Evolutionary conservation across 2,329 filamentous ascomycete species (phyloP).

Genomic region (Periconia digitata): DNA sequence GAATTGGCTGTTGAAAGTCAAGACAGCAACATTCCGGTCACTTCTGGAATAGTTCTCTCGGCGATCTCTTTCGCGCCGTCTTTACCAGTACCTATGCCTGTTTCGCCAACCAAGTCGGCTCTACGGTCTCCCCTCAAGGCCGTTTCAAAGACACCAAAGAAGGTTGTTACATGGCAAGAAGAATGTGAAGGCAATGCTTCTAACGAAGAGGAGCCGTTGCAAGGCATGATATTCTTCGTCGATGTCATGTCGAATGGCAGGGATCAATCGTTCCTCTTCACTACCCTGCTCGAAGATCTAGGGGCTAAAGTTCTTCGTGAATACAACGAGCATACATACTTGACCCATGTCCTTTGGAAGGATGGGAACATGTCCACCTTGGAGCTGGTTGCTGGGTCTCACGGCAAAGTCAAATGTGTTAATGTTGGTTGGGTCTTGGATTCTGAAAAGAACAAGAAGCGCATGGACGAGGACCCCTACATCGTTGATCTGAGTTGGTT

Average conservation of each 20-base stretch:
- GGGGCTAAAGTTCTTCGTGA: conserved; percentile 74
- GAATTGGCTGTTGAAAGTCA: not conserved
- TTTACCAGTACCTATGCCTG: conserved; percentile 12
- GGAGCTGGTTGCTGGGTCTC: conserved; percentile 73
- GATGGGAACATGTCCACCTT: conserved; percentile 79
- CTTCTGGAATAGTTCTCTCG: not conserved
- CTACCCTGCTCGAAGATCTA: conserved; percentile 77
- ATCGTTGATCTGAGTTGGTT: conserved; percentile 30
- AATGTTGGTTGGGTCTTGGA: conserved; percentile 88
- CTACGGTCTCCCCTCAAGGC: conserved; percentile 40
- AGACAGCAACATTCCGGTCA: not conserved
- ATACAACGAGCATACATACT: conserved; percentile 67
- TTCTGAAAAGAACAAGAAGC: conserved; percentile 37
- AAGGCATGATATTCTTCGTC: conserved; percentile 75
- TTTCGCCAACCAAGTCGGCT: conserved; percentile 35
- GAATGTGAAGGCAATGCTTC: conserved; percentile 25
- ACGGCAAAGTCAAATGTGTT: conserved; percentile 79
- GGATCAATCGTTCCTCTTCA: conserved; percentile 61
- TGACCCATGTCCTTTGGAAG: conserved; percentile 90
- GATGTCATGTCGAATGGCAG: conserved; percentile 82
- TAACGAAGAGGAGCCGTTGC: conserved; percentile 28
- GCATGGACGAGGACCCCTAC: conserved; percentile 36
- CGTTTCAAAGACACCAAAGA: conserved; percentile 38
- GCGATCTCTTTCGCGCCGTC: conserved; percentile 2
- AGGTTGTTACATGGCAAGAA: conserved; percentile 38